phyloP scores from a whole-genome alignment of 352 stramenopile species.

The Phytopythium delawarense region DNA sequence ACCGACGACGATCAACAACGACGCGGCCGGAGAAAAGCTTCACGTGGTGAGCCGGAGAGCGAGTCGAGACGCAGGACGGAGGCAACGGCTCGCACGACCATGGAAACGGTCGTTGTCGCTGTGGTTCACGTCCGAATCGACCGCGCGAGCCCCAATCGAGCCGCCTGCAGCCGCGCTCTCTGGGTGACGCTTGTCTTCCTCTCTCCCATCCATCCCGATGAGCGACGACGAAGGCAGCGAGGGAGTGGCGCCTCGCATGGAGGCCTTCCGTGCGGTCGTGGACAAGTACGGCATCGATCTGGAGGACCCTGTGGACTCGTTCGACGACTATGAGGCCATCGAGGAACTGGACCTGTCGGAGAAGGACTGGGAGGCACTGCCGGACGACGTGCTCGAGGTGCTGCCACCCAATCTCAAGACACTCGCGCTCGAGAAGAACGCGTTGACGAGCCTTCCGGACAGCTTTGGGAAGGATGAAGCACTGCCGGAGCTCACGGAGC shows the following conservation, averaged over 20 bases:
- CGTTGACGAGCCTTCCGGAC: constrained; percentile 44
- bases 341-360: constrained; percentile 83
- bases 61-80: too few relatives aligned
- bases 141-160: neutral
- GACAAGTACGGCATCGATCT: constrained; percentile 70
- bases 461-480: constrained; percentile 35
- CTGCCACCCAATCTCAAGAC: constrained; percentile 64
- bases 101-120: too few relatives aligned
- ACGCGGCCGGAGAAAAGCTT: neutral
- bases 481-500: constrained; percentile 45
- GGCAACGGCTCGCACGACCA: too few relatives aligned
- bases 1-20: neutral
- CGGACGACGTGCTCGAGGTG: constrained; percentile 41
- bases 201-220: constrained; percentile 18
- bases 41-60: too few relatives aligned
- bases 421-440: constrained; percentile 80
- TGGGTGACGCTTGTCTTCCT: too few relatives aligned
- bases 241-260: constrained; percentile 24
- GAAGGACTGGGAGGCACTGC: constrained; percentile 62
- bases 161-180: neutral
- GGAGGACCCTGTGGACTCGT: constrained; percentile 54
- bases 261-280: constrained; percentile 52
- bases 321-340: constrained; percentile 60
- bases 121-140: too few relatives aligned
- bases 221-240: constrained; percentile 38